Evolutionary conservation across 169 alveolate genomes (phyloP), one percentile per base, ranked within the genome.

Genomic region (Plasmodium vinckei): DNA sequence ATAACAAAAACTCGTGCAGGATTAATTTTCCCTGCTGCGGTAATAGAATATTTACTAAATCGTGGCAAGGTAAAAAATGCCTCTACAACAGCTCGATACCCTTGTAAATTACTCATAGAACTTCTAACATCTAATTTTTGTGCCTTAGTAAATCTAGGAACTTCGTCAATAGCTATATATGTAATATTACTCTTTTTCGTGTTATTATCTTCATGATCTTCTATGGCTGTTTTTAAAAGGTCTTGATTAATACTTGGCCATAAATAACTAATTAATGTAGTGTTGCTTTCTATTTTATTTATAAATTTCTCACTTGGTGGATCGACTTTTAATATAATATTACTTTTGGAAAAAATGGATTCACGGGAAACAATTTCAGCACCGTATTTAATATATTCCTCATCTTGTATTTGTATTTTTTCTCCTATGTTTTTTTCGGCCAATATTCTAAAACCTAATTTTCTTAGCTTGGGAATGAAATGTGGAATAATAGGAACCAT

Each of bases 61-160:
- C 97, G 93, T 17, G 98, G 98, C 56, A 96, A 95, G 47, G 94
- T 94, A 46, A 77, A 93, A 87, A 97, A 97, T 25, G 99, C 99
- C 73, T 97, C 98, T 47, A 98, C 72, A 84, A 97, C 98, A 63
- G 99, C 99, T 72, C 98, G 94, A 90, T 98, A 97, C 21, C 99
- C 99, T 33, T 97, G 98, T 60, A 97, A 92, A 87, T 96, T 96
- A 47, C 98, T 97, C 97, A 94, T 96, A 2, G 98, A 95, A 69
- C 97, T 93, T 59, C 97, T 92, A 56, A 96, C 95, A 87, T 97
- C 99, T 77, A 97, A 91, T 91, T 95, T 95, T 90, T 98, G 98
- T 25, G 99, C 99, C 46, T 97, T 94, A 5, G 98, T 92, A 51
- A 96, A 96, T 71, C 99, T 94, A 13, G 99, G 99, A 0, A 97